Evolutionary conservation across 108 stramenopile species (phyloP), one percentile per base, ranked within the genome.

Genomic region (Pseudonitzschia multiseries): DNA sequence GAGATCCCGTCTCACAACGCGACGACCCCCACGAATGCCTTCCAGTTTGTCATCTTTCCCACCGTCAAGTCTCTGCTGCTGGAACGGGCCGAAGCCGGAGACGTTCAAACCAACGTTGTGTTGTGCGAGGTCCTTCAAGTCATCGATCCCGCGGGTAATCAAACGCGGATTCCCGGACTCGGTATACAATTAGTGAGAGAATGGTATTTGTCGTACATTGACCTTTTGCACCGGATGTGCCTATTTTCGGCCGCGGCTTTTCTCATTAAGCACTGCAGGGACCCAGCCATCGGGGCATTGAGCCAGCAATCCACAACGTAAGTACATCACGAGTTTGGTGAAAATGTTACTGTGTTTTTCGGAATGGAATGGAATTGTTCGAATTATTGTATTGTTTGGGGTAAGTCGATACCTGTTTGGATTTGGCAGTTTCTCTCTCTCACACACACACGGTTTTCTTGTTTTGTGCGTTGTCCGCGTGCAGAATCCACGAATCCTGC

Each of bases 171-270:
- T 29, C 91, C 89, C 12, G 81, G 77, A 75, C 74, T 92, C 21
- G 65, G 76, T 22, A 77, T 92, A 22, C 70, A 81, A 48, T 48
- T 90, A 18, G 81, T 94, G 8, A 78, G 93, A 74, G 90, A 94
- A 73, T 94, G 93, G 93, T 94, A 94, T 71, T 74, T 94, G 10
- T 83, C 84, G 0, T 94, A 94, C 60, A 91, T 94, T 50, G 93
- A 94, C 63, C 71, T 94, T 2, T 72, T 94, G 41, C 85, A 90
- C 32, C 89, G 88, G 72, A 90, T 92, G 90, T 92, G 91, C 60
- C 81, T 94, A 2, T 94, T 91, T 65, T 80, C 86, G 14, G 86
- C 87, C 44, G 89, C 91, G 21, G 75, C 89, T 0, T 78, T 71
- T 75, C 71, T 94, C 17, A 92, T 94, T 57, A 66, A 85, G 44